Conservation (phyloP, 139 green algal genomes). For the Spirogloea muscicola region DNA sequence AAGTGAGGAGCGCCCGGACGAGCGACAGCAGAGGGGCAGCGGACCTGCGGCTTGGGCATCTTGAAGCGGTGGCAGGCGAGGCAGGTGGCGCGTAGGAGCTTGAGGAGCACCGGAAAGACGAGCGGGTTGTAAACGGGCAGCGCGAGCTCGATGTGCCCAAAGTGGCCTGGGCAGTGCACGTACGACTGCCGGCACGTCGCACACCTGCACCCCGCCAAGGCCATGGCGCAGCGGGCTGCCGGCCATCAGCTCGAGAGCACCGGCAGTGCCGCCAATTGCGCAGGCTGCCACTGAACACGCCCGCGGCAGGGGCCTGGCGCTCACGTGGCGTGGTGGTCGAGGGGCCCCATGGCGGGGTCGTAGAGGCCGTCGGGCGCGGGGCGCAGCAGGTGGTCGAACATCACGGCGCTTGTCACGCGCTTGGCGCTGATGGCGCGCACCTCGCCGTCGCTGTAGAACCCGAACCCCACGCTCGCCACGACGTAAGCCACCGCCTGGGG, state of each 20-base stretch:
- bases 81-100: conserved; percentile 81
- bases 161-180: conserved; percentile 87
- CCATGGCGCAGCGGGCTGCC: too few species aligned
- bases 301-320: too few species aligned
- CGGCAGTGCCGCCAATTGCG: too few species aligned
- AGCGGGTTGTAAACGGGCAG: conserved; percentile 97
- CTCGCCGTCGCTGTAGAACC: conserved; percentile 87
- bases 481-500: conserved; percentile 5
- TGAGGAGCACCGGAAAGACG: conserved; percentile 80
- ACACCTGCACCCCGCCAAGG: too few species aligned
- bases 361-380: conserved; percentile 80
- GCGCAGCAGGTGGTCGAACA: conserved; percentile 78
- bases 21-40: too few species aligned
- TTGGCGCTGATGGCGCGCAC: conserved; percentile 79
- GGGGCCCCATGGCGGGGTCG: conserved; percentile 80
- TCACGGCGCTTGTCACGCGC: conserved; percentile 70
- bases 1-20: too few species aligned
- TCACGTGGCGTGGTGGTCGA: conserved; percentile 64
- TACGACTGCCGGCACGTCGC: conserved; percentile 74
- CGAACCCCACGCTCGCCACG: conserved; percentile 65
- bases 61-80: conserved; percentile 86
- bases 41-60: conserved; percentile 63
- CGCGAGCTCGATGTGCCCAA: conserved; percentile 93
- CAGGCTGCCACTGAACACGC: too few species aligned
- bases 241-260: too few species aligned